phyloP scores from a whole-genome alignment of 2,329 filamentous ascomycete species.

The Arachnopeziza araneosa region DNA sequence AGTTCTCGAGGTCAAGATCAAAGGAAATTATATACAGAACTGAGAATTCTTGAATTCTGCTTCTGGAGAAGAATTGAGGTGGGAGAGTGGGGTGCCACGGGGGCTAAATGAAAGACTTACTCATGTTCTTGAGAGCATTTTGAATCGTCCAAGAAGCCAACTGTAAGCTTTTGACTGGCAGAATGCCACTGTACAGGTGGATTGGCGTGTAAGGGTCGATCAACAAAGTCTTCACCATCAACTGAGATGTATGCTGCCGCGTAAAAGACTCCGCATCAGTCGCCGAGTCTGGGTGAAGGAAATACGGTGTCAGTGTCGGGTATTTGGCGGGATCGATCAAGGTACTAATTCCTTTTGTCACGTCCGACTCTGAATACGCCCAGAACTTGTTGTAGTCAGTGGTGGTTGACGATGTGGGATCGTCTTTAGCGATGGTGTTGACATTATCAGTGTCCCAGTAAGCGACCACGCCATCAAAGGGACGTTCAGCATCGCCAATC shows the following conservation, averaged over 20 bases:
- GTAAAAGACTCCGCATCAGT: not conserved
- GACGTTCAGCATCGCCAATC: conserved; percentile 8
- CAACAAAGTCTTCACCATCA: conserved; percentile 5
- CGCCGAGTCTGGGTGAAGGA: not conserved
- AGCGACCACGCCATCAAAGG: conserved; percentile 10
- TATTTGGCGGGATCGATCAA: conserved; percentile 5
- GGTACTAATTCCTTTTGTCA: not conserved
- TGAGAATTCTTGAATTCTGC: too few relatives aligned
- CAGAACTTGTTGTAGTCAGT: conserved; percentile 4
- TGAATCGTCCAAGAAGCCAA: conserved; percentile 4
- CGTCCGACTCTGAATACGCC: conserved; percentile 1
- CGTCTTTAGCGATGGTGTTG: not conserved
- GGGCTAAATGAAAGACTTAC: not conserved
- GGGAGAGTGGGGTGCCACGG: not conserved
- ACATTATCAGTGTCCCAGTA: conserved; percentile 5
- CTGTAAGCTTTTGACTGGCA: conserved; percentile 4
- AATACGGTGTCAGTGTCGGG: conserved; percentile 5
- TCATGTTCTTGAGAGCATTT: conserved; percentile 5
- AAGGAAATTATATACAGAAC: too few relatives aligned
- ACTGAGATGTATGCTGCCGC: not conserved
- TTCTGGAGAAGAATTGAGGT: too few relatives aligned
- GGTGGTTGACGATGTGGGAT: not conserved
- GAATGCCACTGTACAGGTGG: conserved; percentile 3
- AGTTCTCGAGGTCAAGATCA: too few relatives aligned
- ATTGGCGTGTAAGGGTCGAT: conserved; percentile 12